phyloP scores from a whole-genome alignment of 495 filamentous ascomycete species.

The Gamarada debralockiae region DNA sequence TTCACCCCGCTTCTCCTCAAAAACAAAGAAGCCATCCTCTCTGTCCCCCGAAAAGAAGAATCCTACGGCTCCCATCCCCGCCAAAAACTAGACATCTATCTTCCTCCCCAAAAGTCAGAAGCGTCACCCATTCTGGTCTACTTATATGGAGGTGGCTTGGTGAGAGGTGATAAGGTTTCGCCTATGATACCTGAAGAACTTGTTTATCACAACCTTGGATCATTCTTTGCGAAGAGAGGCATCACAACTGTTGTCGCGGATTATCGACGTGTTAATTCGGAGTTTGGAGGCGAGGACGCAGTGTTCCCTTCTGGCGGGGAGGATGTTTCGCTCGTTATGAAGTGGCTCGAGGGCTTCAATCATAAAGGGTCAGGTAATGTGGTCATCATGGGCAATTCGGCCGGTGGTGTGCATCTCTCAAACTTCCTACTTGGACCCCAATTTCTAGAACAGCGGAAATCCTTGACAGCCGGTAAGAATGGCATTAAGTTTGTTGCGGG shows the following conservation, averaged over 20 bases:
- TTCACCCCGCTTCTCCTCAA: constrained; percentile 31
- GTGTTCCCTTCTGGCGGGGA: constrained; percentile 14
- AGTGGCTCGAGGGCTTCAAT: constrained; percentile 29
- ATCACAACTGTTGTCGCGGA: constrained; percentile 36
- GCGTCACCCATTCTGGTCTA: constrained; percentile 34
- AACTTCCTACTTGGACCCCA: constrained; percentile 32
- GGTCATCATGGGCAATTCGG: constrained; percentile 39
- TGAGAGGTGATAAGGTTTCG: constrained; percentile 29
- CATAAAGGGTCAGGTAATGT: constrained; percentile 30
- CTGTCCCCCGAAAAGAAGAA: constrained; percentile 27
- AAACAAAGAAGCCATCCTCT: constrained; percentile 32
- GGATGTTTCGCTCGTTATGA: constrained; percentile 34
- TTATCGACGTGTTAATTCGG: constrained; percentile 32
- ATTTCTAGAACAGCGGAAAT: constrained; percentile 27
- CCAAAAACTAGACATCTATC: constrained; percentile 39
- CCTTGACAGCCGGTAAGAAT: constrained; percentile 15
- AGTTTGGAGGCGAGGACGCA: constrained; percentile 15
- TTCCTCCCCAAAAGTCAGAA: constrained; percentile 19
- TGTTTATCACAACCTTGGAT: constrained; percentile 34
- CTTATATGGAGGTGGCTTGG: constrained; percentile 40
- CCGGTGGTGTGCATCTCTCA: constrained; percentile 35
- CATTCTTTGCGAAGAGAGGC: constrained; percentile 37
- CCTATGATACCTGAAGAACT: constrained; percentile 27
- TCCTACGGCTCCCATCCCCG: constrained; percentile 34
- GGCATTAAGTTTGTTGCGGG: constrained; percentile 30